A percentile compares a stretch with the other conserved stretches of the same genome.
Conservation (phyloP, 108 stramenopile genomes). For the Bacterosira constricta region DNA sequence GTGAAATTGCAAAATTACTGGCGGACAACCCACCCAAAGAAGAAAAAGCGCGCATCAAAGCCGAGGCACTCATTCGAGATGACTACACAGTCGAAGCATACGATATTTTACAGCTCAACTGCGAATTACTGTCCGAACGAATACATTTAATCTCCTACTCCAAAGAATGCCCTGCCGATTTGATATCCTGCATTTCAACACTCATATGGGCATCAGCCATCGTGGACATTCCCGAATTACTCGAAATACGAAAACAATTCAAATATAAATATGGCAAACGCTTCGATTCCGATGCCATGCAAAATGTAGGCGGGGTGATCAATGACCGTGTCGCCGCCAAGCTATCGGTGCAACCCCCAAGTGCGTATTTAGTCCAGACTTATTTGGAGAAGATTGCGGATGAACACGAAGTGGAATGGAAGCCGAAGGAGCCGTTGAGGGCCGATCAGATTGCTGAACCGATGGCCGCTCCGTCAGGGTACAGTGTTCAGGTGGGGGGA, state of each 20-base stretch:
- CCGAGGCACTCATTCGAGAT: slow-evolving; percentile 88
- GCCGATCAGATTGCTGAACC: slow-evolving; percentile 68
- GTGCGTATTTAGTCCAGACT: slow-evolving; percentile 80
- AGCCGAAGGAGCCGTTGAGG: slow-evolving; percentile 55
- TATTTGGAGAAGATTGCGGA: slow-evolving; percentile 92
- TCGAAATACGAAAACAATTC: slow-evolving; percentile 82
- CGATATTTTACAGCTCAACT: slow-evolving; percentile 79
- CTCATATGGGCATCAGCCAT: slow-evolving; percentile 79
- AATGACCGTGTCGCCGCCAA: slow-evolving; percentile 91
- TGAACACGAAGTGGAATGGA: slow-evolving; percentile 83
- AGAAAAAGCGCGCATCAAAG: slow-evolving; percentile 90
- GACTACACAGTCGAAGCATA: slow-evolving; percentile 89
- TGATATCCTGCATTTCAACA: slow-evolving; percentile 69
- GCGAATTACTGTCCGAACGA: slow-evolving; percentile 84
- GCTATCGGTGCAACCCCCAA: slow-evolving; percentile 85
- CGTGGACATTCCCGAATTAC: slow-evolving; percentile 84
- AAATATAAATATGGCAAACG: slow-evolving; percentile 82
- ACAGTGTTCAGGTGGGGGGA: slow-evolving; percentile 58
- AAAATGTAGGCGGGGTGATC: slow-evolving; percentile 74
- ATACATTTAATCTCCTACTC: slow-evolving; percentile 66
- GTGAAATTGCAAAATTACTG: slow-evolving; percentile 82
- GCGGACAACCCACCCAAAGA: slow-evolving; percentile 85
- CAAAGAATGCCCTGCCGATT: slow-evolving; percentile 80
- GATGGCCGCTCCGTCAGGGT: slow-evolving; percentile 76
- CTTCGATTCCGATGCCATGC: slow-evolving; percentile 77